Base-by-base conservation (phyloP, 1,139 yeast genomes). In the Kodamaea arcana region DNA sequence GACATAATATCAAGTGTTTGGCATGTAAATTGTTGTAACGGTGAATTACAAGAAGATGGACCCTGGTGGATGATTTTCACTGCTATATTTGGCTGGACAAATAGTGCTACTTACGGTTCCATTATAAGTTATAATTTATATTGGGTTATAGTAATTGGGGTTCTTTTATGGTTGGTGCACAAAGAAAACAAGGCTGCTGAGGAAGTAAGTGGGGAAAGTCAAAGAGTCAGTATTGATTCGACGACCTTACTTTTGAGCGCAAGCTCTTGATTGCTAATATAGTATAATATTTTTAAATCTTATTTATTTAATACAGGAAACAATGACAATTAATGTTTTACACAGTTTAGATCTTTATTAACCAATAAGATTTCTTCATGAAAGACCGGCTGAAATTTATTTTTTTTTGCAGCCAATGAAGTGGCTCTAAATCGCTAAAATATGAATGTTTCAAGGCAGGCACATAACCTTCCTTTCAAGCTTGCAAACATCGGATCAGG, bases 91-190 rank as follows among this genome's bases (percentile, higher is more conserved):
- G 98, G 97, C 1, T 90, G 98, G 98, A 85, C 92, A 24, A 90
- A 90, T 60, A 78, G 94, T 24, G 97, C 97, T 13, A 88, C 97
- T 2, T 86, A 84, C 54, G 96, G 96, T 14, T 85, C 95, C 27
- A 88, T 90, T n/a, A 58, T 73, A 15, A 75, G 88, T 34, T 90
- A 90, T 60, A 72, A 78, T 45, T 43, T 67, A 4, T 90, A 85
- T 61, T 90, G 98, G 98, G 30, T 76, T 4, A 58, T 71, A 24
- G 75, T 87, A 11, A 77, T 82, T 29, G 38, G 56, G 0, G 36
- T 33, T 5, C 38, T 47, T 27, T 18, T 15, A 7, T 25, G 34
- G 4, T 40, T 37, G 48, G 58, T 76, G 37, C 70, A 63, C 43
- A 81, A 80, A 52, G 95, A 87, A 59, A 70, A 72, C 47, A 56